Percentiles rank a stretch among this genome's conserved stretches.
Conservation (phyloP, 2,329 filamentous ascomycete species). For the Apiospora aurea region DNA sequence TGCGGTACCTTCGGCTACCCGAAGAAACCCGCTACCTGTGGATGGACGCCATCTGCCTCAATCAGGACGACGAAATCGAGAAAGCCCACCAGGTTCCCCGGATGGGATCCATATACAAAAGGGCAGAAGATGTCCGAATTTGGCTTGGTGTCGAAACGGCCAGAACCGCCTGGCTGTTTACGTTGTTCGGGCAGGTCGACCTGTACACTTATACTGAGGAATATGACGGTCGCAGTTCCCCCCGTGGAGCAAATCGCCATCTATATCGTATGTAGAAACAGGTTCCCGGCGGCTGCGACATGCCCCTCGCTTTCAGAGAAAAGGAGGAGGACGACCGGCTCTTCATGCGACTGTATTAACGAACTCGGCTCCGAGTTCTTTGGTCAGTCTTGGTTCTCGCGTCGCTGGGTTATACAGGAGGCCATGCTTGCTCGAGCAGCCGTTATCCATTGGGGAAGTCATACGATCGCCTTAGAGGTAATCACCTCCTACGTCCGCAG, state of each 20-base stretch:
- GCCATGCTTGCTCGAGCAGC: background rate
- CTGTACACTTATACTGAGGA: background rate
- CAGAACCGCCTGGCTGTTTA: too few relatives aligned
- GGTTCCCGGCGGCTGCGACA: too few relatives aligned
- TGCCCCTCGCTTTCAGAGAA: too few relatives aligned
- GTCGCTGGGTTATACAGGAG: background rate
- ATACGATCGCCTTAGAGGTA: background rate
- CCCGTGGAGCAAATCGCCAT: too few relatives aligned
- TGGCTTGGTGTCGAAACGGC: background rate
- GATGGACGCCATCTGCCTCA: background rate
- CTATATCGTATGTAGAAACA: too few relatives aligned
- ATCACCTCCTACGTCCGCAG: background rate
- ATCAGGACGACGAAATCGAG: background rate
- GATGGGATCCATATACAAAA: background rate
- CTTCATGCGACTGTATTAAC: too few relatives aligned
- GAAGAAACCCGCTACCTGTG: background rate
- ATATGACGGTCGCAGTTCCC: too few relatives aligned
- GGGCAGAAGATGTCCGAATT: background rate
- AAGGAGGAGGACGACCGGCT: too few relatives aligned
- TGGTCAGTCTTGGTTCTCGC: background rate
- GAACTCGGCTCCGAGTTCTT: background rate
- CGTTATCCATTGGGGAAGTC: background rate
- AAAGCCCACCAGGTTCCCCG: background rate
- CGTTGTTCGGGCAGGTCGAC: background rate
- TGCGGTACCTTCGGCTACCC: background rate